These are phyloP conservation scores for Trichoderma semiorbis DNA, from an alignment of 2,329 filamentous ascomycete species.

Conservation along the genomic window DNA sequence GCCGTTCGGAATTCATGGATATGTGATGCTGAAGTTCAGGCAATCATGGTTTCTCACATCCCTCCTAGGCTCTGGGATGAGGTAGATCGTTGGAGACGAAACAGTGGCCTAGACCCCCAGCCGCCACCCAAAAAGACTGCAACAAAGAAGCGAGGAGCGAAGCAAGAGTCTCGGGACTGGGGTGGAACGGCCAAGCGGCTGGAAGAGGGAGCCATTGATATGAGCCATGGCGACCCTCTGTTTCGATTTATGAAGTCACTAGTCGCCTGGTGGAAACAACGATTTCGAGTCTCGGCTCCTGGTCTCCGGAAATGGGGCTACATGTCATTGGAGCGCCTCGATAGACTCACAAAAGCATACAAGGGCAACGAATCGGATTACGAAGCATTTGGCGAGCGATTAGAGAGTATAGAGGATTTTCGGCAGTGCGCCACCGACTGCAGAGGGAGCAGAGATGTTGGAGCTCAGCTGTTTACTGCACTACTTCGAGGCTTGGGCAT, in stretches of 20 bases:
- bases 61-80: slow-evolving; percentile 66
- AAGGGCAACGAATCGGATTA: slow-evolving; percentile 59
- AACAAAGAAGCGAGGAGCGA: slow-evolving; percentile 24
- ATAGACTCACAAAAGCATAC: slow-evolving; percentile 70
- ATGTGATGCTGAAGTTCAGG: slow-evolving; percentile 72
- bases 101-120: slow-evolving; percentile 54
- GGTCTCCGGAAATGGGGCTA: slow-evolving; percentile 89
- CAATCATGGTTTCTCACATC: slow-evolving; percentile 70
- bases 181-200: slow-evolving; percentile 63
- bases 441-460: slow-evolving; percentile 80
- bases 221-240: slow-evolving; percentile 80
- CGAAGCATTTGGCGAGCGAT: slow-evolving; percentile 74
- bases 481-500: slow-evolving; percentile 76
- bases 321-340: slow-evolving; percentile 69
- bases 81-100: slow-evolving; percentile 67
- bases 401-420: slow-evolving; percentile 65
- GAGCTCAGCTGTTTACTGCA: slow-evolving; percentile 85
- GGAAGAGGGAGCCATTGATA: slow-evolving; percentile 67
- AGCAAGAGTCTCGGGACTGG: slow-evolving; percentile 60
- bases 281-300: slow-evolving; percentile 72
- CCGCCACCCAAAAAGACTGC: slow-evolving; percentile 26
- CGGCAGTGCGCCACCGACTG: slow-evolving; percentile 64
- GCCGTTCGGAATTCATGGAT: slow-evolving; percentile 79
- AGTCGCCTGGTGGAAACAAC: slow-evolving; percentile 83
- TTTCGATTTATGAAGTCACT: slow-evolving; percentile 72